Evolutionary conservation across 768 basidiomycete genomes (phyloP), one percentile per base, ranked within the genome.

Genomic region (Mycena olivaceomarginata): DNA sequence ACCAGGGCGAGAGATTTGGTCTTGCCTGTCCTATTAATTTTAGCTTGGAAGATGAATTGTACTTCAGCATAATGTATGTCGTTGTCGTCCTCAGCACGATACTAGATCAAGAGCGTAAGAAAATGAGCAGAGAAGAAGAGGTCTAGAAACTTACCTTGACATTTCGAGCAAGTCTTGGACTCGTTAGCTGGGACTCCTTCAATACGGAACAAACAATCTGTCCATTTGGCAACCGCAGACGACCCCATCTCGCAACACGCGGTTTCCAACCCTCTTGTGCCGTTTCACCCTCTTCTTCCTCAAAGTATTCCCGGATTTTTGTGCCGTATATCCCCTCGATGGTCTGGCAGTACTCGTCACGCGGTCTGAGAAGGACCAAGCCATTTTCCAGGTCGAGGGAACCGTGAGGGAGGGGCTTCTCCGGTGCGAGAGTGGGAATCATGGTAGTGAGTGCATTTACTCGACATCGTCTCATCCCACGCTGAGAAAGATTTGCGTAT

Each of bases 201-300:
- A 53, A 81, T 8, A 71, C 53, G 1, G 76, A 82, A 2, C 76
- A 63, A 2, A 77, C 77, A 43, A 82, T 78, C 43, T 83, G 82
- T 6, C 81, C 79, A 68, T 76, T 83, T 9, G 82, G 80, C 9
- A 83, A 53, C 0, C 48, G 76, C 1, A 82, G 20, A 1, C 74
- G 48, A 16, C 81, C 81, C 82, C 81, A 82, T 63, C 73, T 45
- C 10, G 40, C 53, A 22, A 59, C 53, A 5, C 25, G 40, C 10
- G 63, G 64, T 10, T 16, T 56, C 63, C 63, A 56, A 3, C 51
- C 72, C 13, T 43, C 65, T 16, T 48, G n/a, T 5, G 45, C 57
- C 18, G 16, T 7, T 51, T 48, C 45, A 5, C 70, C 70, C 16
- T 62, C 45, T 13, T 46, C 60, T 16, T 62, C 63, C 22, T 37